Base-by-base conservation (phyloP, 2,329 filamentous ascomycete genomes). In the Diplodia intermedia region DNA sequence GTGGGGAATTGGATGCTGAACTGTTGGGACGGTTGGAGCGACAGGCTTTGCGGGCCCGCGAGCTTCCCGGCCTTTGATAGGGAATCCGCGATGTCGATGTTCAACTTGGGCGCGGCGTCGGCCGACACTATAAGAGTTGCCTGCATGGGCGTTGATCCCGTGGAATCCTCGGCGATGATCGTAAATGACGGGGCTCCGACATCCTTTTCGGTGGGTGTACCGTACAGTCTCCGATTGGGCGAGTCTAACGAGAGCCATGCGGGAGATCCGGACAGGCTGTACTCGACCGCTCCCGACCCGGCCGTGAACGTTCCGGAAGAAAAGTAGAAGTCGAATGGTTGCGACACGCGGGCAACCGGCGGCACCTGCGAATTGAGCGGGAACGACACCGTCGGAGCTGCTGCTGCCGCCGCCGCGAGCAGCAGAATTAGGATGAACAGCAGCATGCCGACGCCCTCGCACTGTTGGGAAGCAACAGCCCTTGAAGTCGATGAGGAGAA, bases 331-430 rank as follows among this genome's bases (percentile, higher is more conserved):
- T 83, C 86, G 78, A 92, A 95, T 2, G 84, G 83, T 72, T 89
- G 76, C 50, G 85, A 86, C 69, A 91, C 83, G 71, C 91, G 86
- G 23, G 92, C 93, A 65, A 94, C 90, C 3, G 90, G 90, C 38
- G 93, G 93, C 0, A 96, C 85, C 78, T 97, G 93, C 2, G 91
- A 89, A 79, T 95, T 96, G 78, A 97, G 84, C 0, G 93, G 93
- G 72, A 94, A 94, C 56, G 82, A 82, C 65, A 81, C 74, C 54
- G 77, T 76, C 20, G 80, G 79, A 29, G 70, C 71, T 67, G 77
- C 77, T n/a, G 69, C 66, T 49, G 68, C 71, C 23, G 69, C 68
- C 18, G 69, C 66, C 60, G 69, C 62, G 40, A 76, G 69, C 26
- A 74, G 43, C 40, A 71, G 62, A 29, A 74, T 20, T 8, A 69